Evolutionary conservation across 2,329 filamentous ascomycete species (phyloP).

Genomic region (Hypoxylon sp.): DNA sequence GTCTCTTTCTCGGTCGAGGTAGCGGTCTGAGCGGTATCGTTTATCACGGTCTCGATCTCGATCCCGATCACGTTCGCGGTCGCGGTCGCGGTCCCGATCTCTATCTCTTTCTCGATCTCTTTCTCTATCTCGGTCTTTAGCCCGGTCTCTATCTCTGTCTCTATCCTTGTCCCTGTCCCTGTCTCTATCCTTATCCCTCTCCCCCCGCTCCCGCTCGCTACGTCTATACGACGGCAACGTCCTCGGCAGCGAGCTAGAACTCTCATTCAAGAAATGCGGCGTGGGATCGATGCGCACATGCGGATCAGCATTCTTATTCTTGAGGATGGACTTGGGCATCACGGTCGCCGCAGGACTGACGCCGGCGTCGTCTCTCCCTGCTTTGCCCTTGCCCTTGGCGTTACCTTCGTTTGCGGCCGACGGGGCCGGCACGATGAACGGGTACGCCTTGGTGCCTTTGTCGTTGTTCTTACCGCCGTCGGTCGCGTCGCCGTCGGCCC

Average conservation of each 20-base stretch:
- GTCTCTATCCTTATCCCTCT: constrained; percentile 43
- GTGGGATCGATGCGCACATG: constrained; percentile 66
- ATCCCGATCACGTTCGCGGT: constrained; percentile 56
- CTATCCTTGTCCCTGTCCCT: constrained; percentile 47
- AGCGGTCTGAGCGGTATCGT: constrained; percentile 48
- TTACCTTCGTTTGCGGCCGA: constrained; percentile 20
- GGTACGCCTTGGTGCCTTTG: constrained; percentile 53
- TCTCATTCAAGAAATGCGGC: constrained; percentile 49
- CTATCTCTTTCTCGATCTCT: constrained; percentile 27
- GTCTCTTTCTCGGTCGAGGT: constrained; percentile 44
- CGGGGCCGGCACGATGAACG: constrained; percentile 56
- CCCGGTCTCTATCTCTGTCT: constrained; percentile 43
- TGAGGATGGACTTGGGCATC: constrained; percentile 69
- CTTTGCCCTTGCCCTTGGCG: constrained; percentile 37
- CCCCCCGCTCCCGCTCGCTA: constrained; percentile 51
- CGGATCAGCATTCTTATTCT: constrained; percentile 68
- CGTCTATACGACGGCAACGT: constrained; percentile 49
- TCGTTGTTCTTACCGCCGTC: constrained; percentile 38
- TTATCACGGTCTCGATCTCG: constrained; percentile 51
- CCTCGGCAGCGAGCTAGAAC: constrained; percentile 54
- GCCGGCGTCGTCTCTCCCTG: constrained; percentile 42
- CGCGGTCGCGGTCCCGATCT: constrained; percentile 57
- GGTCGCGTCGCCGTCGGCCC: constrained; percentile 12
- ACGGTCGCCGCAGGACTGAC: constrained; percentile 53
- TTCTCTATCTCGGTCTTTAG: constrained; percentile 21